Conservation (phyloP, 345 rosid genomes). For the Ceriops decandra region DNA sequence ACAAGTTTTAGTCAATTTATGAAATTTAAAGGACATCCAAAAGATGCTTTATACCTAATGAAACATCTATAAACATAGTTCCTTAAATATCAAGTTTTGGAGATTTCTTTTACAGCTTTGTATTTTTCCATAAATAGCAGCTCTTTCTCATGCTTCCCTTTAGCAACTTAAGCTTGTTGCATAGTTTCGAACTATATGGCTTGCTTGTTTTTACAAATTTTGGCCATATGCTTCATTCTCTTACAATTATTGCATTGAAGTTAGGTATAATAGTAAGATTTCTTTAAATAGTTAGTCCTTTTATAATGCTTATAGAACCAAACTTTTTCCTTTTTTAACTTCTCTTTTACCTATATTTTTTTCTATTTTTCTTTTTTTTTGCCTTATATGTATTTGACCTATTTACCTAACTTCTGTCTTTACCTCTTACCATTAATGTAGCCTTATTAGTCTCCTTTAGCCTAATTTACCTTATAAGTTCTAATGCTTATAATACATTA, state of each 20-base stretch:
- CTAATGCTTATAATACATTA: no score
- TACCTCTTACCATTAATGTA: background rate
- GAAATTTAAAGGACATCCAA: no score
- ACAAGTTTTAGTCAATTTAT: no score
- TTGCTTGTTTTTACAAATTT: background rate
- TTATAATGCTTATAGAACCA: background rate
- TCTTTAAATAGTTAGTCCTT: background rate
- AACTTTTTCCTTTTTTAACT: background rate
- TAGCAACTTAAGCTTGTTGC: background rate
- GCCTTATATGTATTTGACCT: no score
- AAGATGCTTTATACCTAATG: no score
- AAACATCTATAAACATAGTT: no score
- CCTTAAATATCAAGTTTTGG: background rate
- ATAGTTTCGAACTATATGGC: accelerated
- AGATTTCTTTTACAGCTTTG: accelerated
- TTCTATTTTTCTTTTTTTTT: no score
- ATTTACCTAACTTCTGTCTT: background rate
- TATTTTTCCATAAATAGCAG: background rate
- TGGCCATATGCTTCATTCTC: background rate
- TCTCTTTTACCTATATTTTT: no score
- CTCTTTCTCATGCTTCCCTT: background rate
- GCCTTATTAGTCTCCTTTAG: no score
- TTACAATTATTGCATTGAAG: background rate
- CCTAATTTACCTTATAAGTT: no score
- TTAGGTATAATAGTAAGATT: no score